Base-by-base conservation (phyloP, 805 yeast species). In the Lipomyces spencermartinsiae region DNA sequence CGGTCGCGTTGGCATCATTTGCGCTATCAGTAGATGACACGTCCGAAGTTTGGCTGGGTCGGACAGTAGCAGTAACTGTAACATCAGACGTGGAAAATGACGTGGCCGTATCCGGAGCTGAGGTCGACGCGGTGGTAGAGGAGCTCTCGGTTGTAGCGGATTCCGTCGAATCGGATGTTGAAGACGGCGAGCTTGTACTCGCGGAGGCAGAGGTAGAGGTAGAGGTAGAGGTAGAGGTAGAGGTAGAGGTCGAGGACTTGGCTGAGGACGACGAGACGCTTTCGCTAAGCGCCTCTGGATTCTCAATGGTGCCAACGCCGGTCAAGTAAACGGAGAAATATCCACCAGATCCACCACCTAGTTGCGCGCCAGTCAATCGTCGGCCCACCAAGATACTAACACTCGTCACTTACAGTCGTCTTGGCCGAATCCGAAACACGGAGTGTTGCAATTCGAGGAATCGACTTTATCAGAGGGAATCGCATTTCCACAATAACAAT, bases 401-500 rank as follows among this genome's bases (percentile, higher is more conserved):
- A 16, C 4, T 49, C 58, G 22, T 9, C 29, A 62, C 71, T 14
- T 93, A 78, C 97, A 91, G 9, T 69, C 79, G 64, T 89, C 89
- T 2, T 72, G 57, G 9, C 86, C 84, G 78, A 83, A 92, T n/a
- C 92, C 96, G 25, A 75, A 76, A 78, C 97, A 92, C 4, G 73
- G 51, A 0, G 73, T 67, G 61, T 76, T 69, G 78, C 93, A 89
- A 31, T 77, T 69, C 56, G 78, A 75, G 16, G 78, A 37, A 2
- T 73, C 67, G 10, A 75, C 71, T 60, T 68, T 59, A 29, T 68
- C 71, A 7, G 81, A 74, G 9, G 84, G 80, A 1, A 77, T 66
- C 0, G 79, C 69, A 73, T 83, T 79, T 34, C 94, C 94, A 77
- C 97, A 91, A 74, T 84, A 89, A 77, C 97, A 91, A 22, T 78